Evolutionary conservation across 2,329 filamentous ascomycete genomes (phyloP).

Genomic region (Aspergillus spinulosporus): DNA sequence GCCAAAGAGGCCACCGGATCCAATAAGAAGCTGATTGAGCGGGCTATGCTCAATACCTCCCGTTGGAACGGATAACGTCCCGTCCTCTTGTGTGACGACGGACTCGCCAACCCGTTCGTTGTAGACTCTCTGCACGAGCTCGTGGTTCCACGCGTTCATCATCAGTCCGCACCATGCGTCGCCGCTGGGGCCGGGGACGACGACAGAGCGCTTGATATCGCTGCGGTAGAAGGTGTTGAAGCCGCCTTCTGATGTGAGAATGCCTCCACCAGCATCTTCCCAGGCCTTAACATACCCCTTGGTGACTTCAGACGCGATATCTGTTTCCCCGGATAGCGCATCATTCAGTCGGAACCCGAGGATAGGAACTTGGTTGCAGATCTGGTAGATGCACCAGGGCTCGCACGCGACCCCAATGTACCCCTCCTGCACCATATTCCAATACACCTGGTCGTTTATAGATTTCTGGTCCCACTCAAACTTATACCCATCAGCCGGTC

Average conservation of each 20-base stretch:
- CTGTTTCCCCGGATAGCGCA: neutral
- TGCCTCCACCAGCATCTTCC: constrained; percentile 1
- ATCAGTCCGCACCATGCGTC: constrained; percentile 3
- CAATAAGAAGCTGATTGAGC: neutral
- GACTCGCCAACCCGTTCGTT: neutral
- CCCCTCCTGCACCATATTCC: constrained; percentile 6
- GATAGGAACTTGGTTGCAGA: constrained; percentile 9
- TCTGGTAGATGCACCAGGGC: constrained; percentile 8
- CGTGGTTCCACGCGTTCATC: constrained; percentile 10
- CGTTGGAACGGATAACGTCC: neutral
- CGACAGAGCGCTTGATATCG: neutral
- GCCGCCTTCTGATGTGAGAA: neutral
- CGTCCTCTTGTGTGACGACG: neutral
- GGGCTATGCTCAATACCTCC: neutral
- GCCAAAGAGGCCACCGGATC: neutral
- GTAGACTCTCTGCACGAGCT: constrained; percentile 1
- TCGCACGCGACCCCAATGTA: constrained; percentile 7
- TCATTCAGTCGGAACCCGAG: constrained; percentile 6
- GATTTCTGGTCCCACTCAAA: constrained; percentile 5
- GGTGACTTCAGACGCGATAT: constrained; percentile 1
- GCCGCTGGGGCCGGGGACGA: neutral
- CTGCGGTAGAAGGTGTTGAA: constrained; percentile 1
- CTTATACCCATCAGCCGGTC: neutral
- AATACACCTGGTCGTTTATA: constrained; percentile 4
- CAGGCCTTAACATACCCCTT: constrained; percentile 3